Base-by-base conservation (phyloP, 768 basidiomycete species). In the Lentinula edodes region DNA sequence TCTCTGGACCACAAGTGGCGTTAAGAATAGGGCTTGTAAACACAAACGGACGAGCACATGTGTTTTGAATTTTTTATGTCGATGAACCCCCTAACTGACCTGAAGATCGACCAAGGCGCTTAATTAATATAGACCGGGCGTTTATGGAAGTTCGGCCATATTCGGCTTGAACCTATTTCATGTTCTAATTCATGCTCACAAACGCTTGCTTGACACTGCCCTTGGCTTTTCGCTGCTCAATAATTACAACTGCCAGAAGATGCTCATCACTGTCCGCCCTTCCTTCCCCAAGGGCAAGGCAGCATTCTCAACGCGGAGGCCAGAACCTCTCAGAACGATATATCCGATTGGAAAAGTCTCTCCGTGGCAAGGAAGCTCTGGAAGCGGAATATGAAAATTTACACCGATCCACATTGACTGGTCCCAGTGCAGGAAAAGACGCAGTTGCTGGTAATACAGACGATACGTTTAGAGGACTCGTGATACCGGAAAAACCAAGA, bases 311-410 rank as follows among this genome's bases (percentile, higher is more conserved):
- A 13, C 65, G 77, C 9, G 85, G 82, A 48, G 87, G 85, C 0
- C 83, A 80, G 67, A 87, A 89, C 66, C 78, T 90, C 5, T 78
- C 83, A 0, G 75, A 80, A 3, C 80, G 86, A 13, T 86, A 83
- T 63, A 69, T 69, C 5, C 73, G 76, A n/a, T 77, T 91, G 0
- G 88, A 88, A 66, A 80, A 76, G 60, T 77, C 78, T 1, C 64
- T 84, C 6, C 72, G 80, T 41, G 77, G 76, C 34, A 85, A 81
- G 67, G 71, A 75, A 52, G 70, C 72, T 5, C 68, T 76, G 18
- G 67, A 68, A 2, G 64, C 70, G 43, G 70, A 75, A 12, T 70
- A 76, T 20, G 69, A 72, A 3, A 67, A 66, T 1, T 46, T 72
- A 45, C 59, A 15, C 28, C 55, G 63, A 55, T 32, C 56, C 15